Evolutionary conservation across 2,329 filamentous ascomycete genomes (phyloP).

Genomic region (Nigrospora oryzae): DNA sequence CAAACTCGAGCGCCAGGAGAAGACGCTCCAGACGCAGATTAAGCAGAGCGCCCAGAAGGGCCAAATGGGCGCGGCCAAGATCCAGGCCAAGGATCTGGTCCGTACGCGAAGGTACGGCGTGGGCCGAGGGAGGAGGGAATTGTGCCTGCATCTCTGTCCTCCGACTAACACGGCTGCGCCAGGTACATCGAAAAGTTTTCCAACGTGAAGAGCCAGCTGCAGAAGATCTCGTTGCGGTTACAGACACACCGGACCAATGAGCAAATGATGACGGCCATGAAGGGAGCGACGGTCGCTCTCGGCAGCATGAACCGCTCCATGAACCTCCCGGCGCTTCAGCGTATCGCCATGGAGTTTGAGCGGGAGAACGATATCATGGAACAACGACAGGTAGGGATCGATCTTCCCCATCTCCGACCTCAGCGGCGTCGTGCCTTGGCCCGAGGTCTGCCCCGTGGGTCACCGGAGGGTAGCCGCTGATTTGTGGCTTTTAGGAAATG

Average conservation of each 20-base stretch:
- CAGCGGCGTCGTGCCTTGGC: too few relatives aligned
- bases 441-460: too few relatives aligned
- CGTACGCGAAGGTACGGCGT: slow-evolving; percentile 64
- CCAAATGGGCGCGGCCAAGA: slow-evolving; percentile 97
- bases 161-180: background rate
- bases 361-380: slow-evolving; percentile 99
- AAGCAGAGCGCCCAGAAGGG: slow-evolving; percentile 98
- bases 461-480: too few relatives aligned
- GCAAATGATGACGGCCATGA: slow-evolving; percentile 99
- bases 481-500: slow-evolving; percentile 54
- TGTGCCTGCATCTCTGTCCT: too few relatives aligned
- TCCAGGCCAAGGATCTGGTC: slow-evolving; percentile 95
- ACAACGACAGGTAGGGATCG: slow-evolving; percentile 56
- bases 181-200: slow-evolving; percentile 97
- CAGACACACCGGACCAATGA: slow-evolving; percentile 98
- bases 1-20: slow-evolving; percentile 97
- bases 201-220: slow-evolving; percentile 91
- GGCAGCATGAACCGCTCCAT: slow-evolving; percentile 97
- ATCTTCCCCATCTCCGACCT: too few relatives aligned
- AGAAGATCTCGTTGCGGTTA: slow-evolving; percentile 89
- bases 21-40: slow-evolving; percentile 91
- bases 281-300: slow-evolving; percentile 84
- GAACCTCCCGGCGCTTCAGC: slow-evolving; percentile 90
- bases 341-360: slow-evolving; percentile 98
- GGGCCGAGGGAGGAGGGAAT: too few relatives aligned